Conservation (phyloP, 371 early-diverging fungal species). For the Mortierella sp. region DNA sequence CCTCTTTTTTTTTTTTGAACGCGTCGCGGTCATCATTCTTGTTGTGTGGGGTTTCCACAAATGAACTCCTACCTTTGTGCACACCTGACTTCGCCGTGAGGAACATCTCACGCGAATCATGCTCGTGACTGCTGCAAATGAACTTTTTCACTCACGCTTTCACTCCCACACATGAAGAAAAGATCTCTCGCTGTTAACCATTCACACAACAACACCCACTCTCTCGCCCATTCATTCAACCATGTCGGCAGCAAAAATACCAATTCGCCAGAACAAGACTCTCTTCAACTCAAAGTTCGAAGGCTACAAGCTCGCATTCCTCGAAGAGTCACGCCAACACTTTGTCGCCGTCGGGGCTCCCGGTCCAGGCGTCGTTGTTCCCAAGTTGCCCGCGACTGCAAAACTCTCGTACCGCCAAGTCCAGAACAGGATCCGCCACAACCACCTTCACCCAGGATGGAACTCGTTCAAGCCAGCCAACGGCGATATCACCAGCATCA, state of each 20-base stretch:
- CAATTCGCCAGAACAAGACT: slow-evolving; percentile 59
- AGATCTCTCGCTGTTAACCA: slow-evolving; percentile 7
- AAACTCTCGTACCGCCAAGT: slow-evolving; percentile 72
- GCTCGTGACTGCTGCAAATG: neutral
- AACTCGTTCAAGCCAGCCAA: slow-evolving; percentile 46
- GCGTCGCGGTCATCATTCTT: no score
- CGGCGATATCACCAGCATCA: slow-evolving; percentile 28
- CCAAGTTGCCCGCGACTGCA: slow-evolving; percentile 57
- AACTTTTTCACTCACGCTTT: neutral
- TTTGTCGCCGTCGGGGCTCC: slow-evolving; percentile 55
- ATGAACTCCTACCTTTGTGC: no score
- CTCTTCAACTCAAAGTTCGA: slow-evolving; percentile 77
- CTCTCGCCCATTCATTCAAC: neutral
- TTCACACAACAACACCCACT: neutral
- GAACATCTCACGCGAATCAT: no score
- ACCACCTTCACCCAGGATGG: slow-evolving; percentile 68
- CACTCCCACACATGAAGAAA: neutral
- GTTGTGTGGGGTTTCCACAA: no score
- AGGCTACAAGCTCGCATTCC: slow-evolving; percentile 76
- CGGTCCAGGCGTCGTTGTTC: slow-evolving; percentile 53
- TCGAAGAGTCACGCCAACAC: slow-evolving; percentile 56
- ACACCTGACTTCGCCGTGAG: no score
- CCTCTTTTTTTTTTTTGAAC: no score
- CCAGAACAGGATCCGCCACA: slow-evolving; percentile 77
- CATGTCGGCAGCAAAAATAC: slow-evolving; percentile 41